A percentile compares a stretch with the other conserved stretches of the same genome.
phyloP scores from a whole-genome alignment of 192 early-diverging fungal genomes.

The Coemansia sp. region DNA sequence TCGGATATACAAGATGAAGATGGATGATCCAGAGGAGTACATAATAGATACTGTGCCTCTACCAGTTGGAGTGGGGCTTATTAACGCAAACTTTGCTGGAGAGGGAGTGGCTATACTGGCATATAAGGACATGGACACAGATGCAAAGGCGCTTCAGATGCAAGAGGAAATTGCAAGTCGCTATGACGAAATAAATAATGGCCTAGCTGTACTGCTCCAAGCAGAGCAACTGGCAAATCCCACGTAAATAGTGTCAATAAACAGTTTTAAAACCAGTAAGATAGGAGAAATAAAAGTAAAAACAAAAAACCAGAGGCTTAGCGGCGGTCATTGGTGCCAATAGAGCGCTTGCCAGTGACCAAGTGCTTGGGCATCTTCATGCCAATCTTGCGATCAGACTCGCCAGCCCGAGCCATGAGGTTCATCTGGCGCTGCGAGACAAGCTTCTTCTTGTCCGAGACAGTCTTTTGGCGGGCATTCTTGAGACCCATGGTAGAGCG shows the following conservation, averaged over 20 bases:
- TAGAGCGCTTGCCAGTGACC: conserved; percentile 87
- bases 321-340: conserved; percentile 78
- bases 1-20: neutral
- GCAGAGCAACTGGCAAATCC: neutral
- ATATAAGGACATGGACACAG: neutral
- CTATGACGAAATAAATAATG: neutral
- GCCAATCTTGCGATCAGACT: conserved; percentile 89
- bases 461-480: conserved; percentile 51
- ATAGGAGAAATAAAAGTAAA: conserved; percentile 11
- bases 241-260: no score
- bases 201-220: neutral
- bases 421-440: conserved; percentile 72
- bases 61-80: neutral
- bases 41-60: neutral
- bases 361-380: conserved; percentile 98
- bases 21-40: neutral
- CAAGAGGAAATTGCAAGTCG: neutral
- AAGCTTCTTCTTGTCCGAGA: conserved; percentile 73
- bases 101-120: neutral
- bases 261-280: neutral
- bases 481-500: conserved; percentile 76
- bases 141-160: neutral
- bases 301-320: conserved; percentile 33
- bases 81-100: neutral
- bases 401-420: conserved; percentile 77